Percentiles rank a stretch among this genome's conserved stretches.
Conservation (phyloP, 1,139 yeast species). For the Candida sanyaensis region DNA sequence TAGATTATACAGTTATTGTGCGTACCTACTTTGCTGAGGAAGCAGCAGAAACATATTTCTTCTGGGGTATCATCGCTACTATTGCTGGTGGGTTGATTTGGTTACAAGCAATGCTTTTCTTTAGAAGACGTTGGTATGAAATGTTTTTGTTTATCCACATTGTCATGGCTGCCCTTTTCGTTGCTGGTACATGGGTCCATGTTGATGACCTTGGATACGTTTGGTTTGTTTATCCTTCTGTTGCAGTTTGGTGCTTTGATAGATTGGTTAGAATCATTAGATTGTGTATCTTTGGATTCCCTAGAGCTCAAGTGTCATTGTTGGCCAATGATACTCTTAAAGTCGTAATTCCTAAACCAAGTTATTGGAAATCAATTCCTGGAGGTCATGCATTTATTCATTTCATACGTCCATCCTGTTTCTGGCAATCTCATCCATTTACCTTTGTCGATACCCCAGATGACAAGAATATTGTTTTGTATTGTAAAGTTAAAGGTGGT, state of each 20-base stretch:
- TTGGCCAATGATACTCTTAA: slow-evolving; percentile 41
- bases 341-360: slow-evolving; percentile 42
- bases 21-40: slow-evolving; percentile 14
- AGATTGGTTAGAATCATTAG: slow-evolving; percentile 37
- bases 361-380: slow-evolving; percentile 42
- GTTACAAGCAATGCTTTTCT: slow-evolving; percentile 37
- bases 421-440: slow-evolving; percentile 49
- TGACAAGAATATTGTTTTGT: slow-evolving; percentile 25
- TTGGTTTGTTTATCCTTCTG: slow-evolving; percentile 38
- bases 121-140: slow-evolving; percentile 48
- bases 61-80: slow-evolving; percentile 34
- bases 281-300: slow-evolving; percentile 39
- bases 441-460: slow-evolving; percentile 31
- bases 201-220: slow-evolving; percentile 41
- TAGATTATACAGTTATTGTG: slow-evolving; percentile 32
- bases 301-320: slow-evolving; percentile 34
- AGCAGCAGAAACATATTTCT: slow-evolving; percentile 22
- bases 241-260: slow-evolving; percentile 48
- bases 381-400: slow-evolving; percentile 57
- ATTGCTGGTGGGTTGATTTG: slow-evolving; percentile 35
- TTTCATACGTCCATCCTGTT: slow-evolving; percentile 38
- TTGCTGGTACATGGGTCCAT: slow-evolving; percentile 48
- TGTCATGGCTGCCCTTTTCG: slow-evolving; percentile 38
- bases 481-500: slow-evolving; percentile 39
- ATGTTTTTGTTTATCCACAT: slow-evolving; percentile 43